phyloP scores from a whole-genome alignment of 2,329 filamentous ascomycete genomes.

The Claviceps capensis region DNA sequence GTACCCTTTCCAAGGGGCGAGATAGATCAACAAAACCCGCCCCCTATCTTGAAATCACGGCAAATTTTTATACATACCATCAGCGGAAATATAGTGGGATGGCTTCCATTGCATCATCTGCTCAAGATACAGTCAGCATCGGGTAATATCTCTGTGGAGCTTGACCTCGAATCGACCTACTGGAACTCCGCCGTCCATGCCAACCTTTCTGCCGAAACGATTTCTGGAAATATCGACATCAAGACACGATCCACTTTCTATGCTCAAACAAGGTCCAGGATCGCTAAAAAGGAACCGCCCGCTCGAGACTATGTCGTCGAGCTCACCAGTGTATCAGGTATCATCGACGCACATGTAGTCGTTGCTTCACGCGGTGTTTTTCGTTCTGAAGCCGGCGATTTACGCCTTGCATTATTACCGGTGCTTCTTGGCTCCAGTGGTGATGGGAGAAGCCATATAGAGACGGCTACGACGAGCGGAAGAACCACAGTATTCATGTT shows the following conservation, averaged over 20 bases:
- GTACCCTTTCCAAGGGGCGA: no score
- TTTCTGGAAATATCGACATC: not conserved
- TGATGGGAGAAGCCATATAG: constrained; percentile 13
- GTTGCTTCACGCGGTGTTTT: constrained; percentile 23
- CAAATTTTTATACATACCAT: no score
- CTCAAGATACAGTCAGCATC: no score
- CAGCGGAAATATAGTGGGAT: no score
- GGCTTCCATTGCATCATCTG: no score
- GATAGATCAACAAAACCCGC: no score
- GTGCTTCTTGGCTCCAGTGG: constrained; percentile 28
- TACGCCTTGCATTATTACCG: constrained; percentile 21
- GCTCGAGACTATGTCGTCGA: not conserved
- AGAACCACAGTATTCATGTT: constrained; percentile 15
- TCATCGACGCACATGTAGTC: constrained; percentile 20
- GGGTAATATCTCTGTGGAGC: no score
- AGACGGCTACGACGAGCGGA: constrained; percentile 32
- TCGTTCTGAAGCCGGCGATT: constrained; percentile 26
- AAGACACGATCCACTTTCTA: not conserved
- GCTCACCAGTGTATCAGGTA: not conserved
- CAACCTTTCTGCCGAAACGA: no score
- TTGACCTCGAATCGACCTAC: no score
- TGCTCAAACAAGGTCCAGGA: no score
- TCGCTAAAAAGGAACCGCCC: not conserved
- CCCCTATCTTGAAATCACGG: no score
- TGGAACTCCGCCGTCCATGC: no score